A percentile compares a stretch with the other conserved stretches of the same genome.
Conservation (phyloP, 768 basidiomycete genomes). For the Mycena haematopus region DNA sequence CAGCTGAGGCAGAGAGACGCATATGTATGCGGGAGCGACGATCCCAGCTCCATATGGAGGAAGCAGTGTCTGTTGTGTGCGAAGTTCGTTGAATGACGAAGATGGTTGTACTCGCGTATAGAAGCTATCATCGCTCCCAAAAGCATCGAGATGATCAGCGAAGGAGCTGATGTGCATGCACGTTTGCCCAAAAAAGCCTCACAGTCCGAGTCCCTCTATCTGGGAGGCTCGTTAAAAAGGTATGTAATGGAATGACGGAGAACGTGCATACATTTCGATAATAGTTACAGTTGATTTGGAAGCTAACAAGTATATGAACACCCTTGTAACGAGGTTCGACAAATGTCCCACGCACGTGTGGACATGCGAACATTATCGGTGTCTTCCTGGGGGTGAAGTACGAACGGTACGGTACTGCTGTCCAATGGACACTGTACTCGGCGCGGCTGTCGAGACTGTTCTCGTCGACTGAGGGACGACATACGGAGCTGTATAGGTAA, state of each 20-base stretch:
- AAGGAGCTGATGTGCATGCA: not conserved
- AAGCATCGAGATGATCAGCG: conserved; percentile 20
- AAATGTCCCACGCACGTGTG: not conserved
- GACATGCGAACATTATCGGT: not conserved
- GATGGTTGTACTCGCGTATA: not conserved
- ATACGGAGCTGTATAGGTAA: conserved; percentile 27
- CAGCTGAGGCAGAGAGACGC: conserved; percentile 12
- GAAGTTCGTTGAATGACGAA: not conserved
- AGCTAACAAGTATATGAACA: not conserved
- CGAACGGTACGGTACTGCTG: conserved; percentile 20
- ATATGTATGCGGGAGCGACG: conserved; percentile 5
- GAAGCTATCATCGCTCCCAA: conserved; percentile 15
- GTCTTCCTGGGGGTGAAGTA: not conserved
- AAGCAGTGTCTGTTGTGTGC: not conserved
- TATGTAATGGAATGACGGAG: not conserved
- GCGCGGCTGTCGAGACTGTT: conserved; percentile 19
- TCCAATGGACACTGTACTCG: conserved; percentile 27
- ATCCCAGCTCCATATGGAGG: not conserved
- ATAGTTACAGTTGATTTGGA: not conserved
- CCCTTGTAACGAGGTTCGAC: not conserved
- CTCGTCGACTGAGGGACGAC: conserved; percentile 16
- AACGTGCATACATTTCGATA: not conserved
- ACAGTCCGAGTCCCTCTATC: not conserved
- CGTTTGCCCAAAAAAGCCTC: not conserved
- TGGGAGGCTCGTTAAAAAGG: not conserved